These are phyloP conservation scores for Mortierella sp. DNA, from an alignment of 371 early-diverging fungal genomes.

Conservation along the genomic window DNA sequence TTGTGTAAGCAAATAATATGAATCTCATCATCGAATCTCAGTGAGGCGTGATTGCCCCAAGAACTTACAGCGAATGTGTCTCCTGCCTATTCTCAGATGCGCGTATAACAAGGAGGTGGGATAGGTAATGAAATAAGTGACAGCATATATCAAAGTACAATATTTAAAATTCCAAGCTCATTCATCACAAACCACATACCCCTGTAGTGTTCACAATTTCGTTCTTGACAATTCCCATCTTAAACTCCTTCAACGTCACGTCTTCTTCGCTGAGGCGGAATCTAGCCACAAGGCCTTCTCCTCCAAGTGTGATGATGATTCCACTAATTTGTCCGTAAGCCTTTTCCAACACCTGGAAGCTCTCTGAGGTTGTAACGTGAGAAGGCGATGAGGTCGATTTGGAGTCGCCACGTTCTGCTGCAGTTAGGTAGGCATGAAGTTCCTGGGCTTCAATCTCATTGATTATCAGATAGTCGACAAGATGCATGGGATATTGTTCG, in stretches of 20 bases:
- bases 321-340: slow-evolving; percentile 64
- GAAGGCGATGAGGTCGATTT: slow-evolving; percentile 48
- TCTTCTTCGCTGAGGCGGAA: slow-evolving; percentile 58
- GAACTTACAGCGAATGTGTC: slow-evolving; percentile 85
- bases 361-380: slow-evolving; percentile 46
- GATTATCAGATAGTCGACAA: slow-evolving; percentile 81
- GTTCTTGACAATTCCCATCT: slow-evolving; percentile 61
- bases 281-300: slow-evolving; percentile 69
- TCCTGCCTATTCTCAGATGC: slow-evolving; percentile 59
- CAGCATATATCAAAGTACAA: not conserved
- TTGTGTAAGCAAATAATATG: not conserved
- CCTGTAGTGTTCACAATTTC: slow-evolving; percentile 79
- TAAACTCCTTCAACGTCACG: slow-evolving; percentile 55
- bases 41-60: too few relatives aligned
- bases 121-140: not conserved
- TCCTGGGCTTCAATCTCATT: slow-evolving; percentile 83
- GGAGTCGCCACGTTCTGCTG: slow-evolving; percentile 7
- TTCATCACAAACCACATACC: slow-evolving; percentile 48
- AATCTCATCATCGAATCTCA: too few relatives aligned
- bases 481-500: slow-evolving; percentile 67
- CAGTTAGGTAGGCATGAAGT: slow-evolving; percentile 57
- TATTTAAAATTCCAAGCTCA: not conserved
- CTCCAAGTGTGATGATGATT: slow-evolving; percentile 83
- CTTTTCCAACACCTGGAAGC: slow-evolving; percentile 58
- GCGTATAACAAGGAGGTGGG: too few relatives aligned